Evolutionary conservation across 2,329 filamentous ascomycete genomes (phyloP).

Genomic region (Neurospora sp.): DNA sequence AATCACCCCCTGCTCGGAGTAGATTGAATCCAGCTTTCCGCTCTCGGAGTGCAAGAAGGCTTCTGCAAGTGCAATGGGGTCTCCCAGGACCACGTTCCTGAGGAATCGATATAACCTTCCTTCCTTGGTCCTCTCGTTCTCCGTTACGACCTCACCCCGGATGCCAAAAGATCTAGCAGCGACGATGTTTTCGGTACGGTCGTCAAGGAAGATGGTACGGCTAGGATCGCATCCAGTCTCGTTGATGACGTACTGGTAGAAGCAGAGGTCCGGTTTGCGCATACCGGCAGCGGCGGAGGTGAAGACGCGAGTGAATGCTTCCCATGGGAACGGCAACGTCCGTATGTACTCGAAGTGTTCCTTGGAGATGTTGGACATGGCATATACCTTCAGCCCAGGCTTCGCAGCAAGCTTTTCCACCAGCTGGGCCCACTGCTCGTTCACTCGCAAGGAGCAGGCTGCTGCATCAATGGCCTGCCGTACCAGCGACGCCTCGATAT

Average conservation of each 20-base stretch:
- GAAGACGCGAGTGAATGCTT: background rate
- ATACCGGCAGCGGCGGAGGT: conserved; percentile 1
- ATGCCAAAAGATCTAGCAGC: background rate
- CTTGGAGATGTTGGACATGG: conserved; percentile 2
- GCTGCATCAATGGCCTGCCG: background rate
- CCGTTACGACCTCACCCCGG: background rate
- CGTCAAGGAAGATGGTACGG: conserved; percentile 5
- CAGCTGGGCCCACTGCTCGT: background rate
- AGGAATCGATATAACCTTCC: background rate
- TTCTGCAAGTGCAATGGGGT: background rate
- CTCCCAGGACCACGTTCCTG: conserved; percentile 1
- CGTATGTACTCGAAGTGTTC: conserved; percentile 2
- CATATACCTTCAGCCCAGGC: background rate
- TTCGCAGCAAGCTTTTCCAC: background rate
- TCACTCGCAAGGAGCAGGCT: background rate
- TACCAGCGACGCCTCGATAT: background rate
- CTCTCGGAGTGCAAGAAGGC: background rate
- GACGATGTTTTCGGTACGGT: conserved; percentile 4
- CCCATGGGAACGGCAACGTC: background rate
- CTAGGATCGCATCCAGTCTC: conserved; percentile 2
- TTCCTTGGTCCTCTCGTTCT: background rate
- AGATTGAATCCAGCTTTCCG: background rate
- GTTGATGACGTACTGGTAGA: conserved; percentile 2
- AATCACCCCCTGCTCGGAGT: background rate
- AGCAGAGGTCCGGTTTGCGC: conserved; percentile 4